These are phyloP conservation scores for Apostasia shenzhenica DNA, from an alignment of 106 monocot genomes.

Conservation along the genomic window DNA sequence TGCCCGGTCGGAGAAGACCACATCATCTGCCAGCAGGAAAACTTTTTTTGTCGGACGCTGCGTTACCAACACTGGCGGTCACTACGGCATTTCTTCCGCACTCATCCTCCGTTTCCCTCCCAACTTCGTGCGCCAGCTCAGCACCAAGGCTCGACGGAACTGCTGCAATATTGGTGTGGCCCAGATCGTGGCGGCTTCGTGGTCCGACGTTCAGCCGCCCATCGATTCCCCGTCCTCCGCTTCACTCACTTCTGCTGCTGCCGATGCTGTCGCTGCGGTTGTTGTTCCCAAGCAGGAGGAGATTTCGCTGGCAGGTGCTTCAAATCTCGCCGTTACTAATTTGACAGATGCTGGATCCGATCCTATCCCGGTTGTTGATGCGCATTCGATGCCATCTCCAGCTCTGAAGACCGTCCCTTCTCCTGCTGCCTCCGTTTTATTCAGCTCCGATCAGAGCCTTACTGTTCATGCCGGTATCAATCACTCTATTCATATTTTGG, in stretches of 20 bases:
- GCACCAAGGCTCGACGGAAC: conserved; percentile 94
- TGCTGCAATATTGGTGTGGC: conserved; percentile 99
- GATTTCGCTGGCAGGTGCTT: not conserved
- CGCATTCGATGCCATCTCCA: not conserved
- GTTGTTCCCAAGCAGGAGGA: conserved; percentile 4
- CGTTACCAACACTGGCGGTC: not conserved
- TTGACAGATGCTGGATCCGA: not conserved
- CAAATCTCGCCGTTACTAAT: not conserved
- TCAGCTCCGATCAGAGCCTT: conserved; percentile 72
- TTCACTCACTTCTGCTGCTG: conserved; percentile 8
- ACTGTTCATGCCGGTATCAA: conserved; percentile 78
- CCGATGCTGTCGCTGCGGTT: conserved; percentile 12
- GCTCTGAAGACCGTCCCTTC: not conserved
- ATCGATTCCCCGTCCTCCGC: conserved; percentile 4
- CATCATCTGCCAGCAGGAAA: not conserved
- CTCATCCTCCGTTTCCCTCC: conserved; percentile 91
- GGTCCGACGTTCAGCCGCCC: conserved; percentile 37
- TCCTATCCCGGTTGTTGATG: conserved; percentile 3
- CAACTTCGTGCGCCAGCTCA: conserved; percentile 96
- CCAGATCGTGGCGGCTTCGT: conserved; percentile 88
- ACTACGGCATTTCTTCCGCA: conserved; percentile 24
- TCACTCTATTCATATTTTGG: not conserved
- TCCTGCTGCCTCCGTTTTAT: conserved; percentile 4
- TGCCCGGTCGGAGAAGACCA: not conserved
- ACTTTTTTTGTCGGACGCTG: not conserved